phyloP scores from a whole-genome alignment of 441 rosid species.

The Syzygium syzygioides region DNA sequence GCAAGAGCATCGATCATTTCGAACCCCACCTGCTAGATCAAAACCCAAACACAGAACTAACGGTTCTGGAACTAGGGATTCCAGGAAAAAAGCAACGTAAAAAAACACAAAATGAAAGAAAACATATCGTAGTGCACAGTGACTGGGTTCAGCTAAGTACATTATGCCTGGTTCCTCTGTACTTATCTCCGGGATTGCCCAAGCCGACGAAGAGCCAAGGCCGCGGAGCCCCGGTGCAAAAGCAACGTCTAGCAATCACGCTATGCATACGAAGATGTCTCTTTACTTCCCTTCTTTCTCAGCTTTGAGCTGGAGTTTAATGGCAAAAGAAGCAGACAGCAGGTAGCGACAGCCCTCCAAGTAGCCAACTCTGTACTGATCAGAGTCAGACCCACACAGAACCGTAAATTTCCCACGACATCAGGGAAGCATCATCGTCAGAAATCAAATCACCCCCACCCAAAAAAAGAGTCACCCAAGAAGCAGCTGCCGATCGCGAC shows the following conservation, averaged over 20 bases:
- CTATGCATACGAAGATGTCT: slow-evolving; percentile 13
- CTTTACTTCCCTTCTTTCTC: not conserved
- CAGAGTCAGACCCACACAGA: not conserved
- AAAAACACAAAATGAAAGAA: too few species aligned
- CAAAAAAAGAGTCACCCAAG: not conserved
- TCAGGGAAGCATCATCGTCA: not conserved
- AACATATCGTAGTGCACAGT: not conserved
- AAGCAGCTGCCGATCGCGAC: not conserved
- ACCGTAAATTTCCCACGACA: not conserved
- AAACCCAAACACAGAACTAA: not conserved
- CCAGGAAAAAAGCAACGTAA: not conserved
- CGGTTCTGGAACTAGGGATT: not conserved
- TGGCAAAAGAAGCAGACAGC: not conserved
- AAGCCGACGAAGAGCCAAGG: slow-evolving; percentile 89
- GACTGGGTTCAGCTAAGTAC: slow-evolving; percentile 18
- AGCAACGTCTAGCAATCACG: slow-evolving; percentile 32
- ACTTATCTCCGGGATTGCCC: slow-evolving; percentile 92
- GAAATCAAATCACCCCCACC: not conserved
- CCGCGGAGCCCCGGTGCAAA: slow-evolving; percentile 37
- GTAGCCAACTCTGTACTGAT: not conserved
- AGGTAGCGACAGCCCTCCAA: not conserved
- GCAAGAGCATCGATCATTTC: slow-evolving; percentile 74
- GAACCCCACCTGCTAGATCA: slow-evolving; percentile 59
- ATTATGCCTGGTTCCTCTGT: slow-evolving; percentile 76
- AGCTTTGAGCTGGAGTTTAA: not conserved